These are phyloP conservation scores for Carex arenaria DNA, from an alignment of 202 grass and related monocot genomes.

Conservation along the genomic window DNA sequence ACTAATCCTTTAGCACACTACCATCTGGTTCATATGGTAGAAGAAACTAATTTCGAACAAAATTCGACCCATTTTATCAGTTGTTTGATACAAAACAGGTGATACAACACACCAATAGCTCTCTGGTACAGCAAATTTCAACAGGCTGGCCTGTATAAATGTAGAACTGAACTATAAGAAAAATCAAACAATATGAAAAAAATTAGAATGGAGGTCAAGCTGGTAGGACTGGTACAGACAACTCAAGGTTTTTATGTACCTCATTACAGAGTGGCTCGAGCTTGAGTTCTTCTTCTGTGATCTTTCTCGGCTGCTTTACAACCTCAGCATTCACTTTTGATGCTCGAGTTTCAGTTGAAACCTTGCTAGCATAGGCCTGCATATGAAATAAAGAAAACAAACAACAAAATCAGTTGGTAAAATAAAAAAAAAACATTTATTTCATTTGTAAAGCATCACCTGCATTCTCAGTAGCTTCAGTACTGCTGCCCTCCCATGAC, in stretches of 20 bases:
- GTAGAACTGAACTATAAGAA: not conserved
- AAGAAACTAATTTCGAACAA: not conserved
- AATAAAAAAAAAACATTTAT: not conserved
- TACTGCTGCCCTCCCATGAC: not conserved
- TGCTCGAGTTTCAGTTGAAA: not conserved
- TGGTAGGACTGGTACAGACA: not conserved
- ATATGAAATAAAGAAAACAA: not conserved
- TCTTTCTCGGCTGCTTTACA: conserved; percentile 39
- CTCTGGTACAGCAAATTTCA: not conserved
- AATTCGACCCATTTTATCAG: not conserved
- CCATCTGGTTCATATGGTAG: not conserved
- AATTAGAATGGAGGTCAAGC: not conserved
- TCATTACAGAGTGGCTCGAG: conserved; percentile 67
- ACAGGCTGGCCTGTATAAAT: not conserved
- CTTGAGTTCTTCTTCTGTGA: conserved; percentile 47
- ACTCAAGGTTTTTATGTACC: conserved; percentile 28
- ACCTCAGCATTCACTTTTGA: not conserved
- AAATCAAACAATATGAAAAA: not conserved
- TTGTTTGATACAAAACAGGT: not conserved
- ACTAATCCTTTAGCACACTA: not conserved
- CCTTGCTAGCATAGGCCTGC: not conserved
- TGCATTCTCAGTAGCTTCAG: not conserved
- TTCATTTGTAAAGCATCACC: not conserved
- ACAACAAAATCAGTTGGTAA: not conserved
- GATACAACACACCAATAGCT: not conserved